These are phyloP conservation scores for Saccharomyces cerevisiae DNA, from an alignment of 805 yeast species.

Conservation along the genomic window DNA sequence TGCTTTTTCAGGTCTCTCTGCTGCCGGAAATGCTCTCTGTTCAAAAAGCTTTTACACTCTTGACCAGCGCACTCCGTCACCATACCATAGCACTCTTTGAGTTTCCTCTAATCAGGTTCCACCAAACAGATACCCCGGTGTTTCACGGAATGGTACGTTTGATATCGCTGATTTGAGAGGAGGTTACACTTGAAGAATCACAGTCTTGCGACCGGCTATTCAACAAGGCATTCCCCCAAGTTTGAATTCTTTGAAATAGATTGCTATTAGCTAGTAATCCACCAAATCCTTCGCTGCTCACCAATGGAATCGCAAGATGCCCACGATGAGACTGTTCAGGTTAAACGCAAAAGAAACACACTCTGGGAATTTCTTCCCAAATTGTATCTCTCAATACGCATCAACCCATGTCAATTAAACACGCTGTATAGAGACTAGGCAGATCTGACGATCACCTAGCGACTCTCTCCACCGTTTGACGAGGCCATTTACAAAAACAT, in stretches of 20 bases:
- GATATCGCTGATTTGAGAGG: conserved; percentile 27
- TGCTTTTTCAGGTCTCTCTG: conserved; percentile 3
- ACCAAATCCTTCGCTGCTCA: conserved; percentile 31
- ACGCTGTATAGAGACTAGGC: conserved; percentile 27
- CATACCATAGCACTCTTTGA: conserved; percentile 29
- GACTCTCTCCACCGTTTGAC: conserved; percentile 30
- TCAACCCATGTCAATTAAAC: conserved; percentile 6
- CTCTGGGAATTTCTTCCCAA: neutral
- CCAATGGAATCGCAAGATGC: conserved; percentile 28
- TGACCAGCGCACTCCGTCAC: conserved; percentile 9
- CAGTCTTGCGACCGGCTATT: conserved; percentile 22
- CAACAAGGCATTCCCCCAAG: conserved; percentile 25
- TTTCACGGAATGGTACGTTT: conserved; percentile 21
- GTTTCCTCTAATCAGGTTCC: conserved; percentile 25
- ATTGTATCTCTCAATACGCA: conserved; percentile 3
- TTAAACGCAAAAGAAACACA: conserved; percentile 5
- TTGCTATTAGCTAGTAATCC: conserved; percentile 29
- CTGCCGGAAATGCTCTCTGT: conserved; percentile 5
- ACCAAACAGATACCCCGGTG: conserved; percentile 23
- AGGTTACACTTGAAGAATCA: conserved; percentile 27
- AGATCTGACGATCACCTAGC: conserved; percentile 28
- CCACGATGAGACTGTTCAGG: conserved; percentile 31
- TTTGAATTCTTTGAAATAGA: conserved; percentile 22
- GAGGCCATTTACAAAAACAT: conserved; percentile 19
- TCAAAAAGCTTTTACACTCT: conserved; percentile 12